Evolutionary conservation across 225 moss, liverwort and hornwort genomes (phyloP).

Genomic region (Asterella californica): DNA sequence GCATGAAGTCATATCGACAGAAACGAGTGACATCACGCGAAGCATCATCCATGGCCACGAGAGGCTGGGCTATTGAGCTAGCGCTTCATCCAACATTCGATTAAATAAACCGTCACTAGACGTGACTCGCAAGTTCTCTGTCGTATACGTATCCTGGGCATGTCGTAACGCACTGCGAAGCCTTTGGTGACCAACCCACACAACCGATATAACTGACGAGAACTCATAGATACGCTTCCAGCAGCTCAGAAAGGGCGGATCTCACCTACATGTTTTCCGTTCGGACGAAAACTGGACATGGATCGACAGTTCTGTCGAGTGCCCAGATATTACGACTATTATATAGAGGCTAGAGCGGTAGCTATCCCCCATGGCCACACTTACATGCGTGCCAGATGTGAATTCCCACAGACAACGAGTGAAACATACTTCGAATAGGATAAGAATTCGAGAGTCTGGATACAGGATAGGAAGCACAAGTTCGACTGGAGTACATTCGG

Average conservation of each 20-base stretch:
- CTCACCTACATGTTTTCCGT: not conserved
- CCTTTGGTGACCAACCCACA: not conserved
- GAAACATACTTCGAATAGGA: too few species aligned
- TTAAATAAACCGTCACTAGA: not conserved
- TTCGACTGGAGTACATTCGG: not conserved
- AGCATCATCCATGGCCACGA: not conserved
- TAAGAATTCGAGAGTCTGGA: not conserved
- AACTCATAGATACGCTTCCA: not conserved
- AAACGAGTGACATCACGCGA: constrained; percentile 1
- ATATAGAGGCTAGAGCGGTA: too few species aligned
- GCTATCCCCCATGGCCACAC: too few species aligned
- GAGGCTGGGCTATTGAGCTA: not conserved
- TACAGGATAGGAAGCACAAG: not conserved
- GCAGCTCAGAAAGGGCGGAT: not conserved
- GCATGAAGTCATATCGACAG: not conserved
- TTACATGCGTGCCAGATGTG: not conserved
- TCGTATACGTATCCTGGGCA: not conserved
- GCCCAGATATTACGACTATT: too few species aligned
- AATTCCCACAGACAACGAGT: not conserved
- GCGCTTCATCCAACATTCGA: not conserved
- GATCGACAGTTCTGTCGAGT: too few species aligned
- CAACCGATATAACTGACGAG: not conserved
- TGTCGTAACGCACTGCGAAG: not conserved
- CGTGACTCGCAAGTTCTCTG: not conserved
- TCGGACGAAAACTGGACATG: not conserved